A percentile compares a stretch with the other conserved stretches of the same genome.
phyloP scores from a whole-genome alignment of 345 rosid species.

The Corymbia maculata region DNA sequence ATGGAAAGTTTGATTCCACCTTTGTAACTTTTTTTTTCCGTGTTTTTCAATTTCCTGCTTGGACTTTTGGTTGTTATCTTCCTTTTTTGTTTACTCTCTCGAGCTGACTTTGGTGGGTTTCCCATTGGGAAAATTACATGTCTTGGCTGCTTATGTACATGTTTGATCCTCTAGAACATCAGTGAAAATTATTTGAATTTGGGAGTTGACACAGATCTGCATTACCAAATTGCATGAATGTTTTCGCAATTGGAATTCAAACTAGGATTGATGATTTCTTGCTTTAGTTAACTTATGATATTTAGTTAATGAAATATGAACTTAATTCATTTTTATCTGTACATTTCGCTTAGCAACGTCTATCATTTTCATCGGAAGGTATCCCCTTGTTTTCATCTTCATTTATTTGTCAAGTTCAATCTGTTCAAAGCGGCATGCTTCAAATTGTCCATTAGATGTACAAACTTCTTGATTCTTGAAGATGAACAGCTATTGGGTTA shows the following conservation, averaged over 20 bases:
- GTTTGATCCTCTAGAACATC: background rate
- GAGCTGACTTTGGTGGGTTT: background rate
- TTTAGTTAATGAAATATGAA: no score
- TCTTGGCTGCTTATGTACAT: background rate
- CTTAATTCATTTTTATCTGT: background rate
- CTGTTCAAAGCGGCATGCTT: background rate
- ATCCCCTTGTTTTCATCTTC: background rate
- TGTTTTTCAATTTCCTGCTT: background rate
- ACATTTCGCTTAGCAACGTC: background rate
- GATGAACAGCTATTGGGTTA: background rate
- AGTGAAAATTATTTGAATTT: background rate
- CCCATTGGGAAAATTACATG: background rate
- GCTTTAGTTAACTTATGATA: no score
- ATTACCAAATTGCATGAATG: no score
- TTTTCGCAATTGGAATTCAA: no score
- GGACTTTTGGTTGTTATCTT: background rate
- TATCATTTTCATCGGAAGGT: background rate
- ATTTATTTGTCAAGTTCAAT: fast-evolving
- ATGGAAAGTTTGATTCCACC: background rate
- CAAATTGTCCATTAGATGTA: background rate
- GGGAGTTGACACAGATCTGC: no score
- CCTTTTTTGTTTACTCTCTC: background rate
- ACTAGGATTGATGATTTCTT: no score
- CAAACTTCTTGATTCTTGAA: background rate
- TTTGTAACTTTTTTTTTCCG: background rate